Base-by-base conservation (phyloP, 257 asterid species). In the Penstemon newberryi region DNA sequence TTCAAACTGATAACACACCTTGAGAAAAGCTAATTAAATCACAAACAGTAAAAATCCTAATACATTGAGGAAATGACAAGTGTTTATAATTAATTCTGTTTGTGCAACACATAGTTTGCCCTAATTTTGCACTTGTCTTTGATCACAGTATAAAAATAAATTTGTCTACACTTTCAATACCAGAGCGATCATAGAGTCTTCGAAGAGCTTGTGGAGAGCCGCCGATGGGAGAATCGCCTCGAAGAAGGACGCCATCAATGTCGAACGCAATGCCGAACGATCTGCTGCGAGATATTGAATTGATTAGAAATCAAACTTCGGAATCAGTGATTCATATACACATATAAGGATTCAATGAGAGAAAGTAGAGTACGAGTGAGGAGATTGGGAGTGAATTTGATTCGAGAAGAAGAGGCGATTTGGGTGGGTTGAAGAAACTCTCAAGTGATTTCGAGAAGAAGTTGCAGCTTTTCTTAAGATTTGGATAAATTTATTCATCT, bases 181-280 rank as follows among this genome's bases (percentile, higher is more conserved):
- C 92, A 5, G 85, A 74, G n/a, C 82, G 78, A 67, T 81, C 83
- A 57, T 93, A 90, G 45, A 93, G 86, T 73, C 96, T 85, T 56
- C 57, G 74, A 70, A 93, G 83, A 66, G 96, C 97, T 66, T 63
- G 86, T 33, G 92, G 89, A 65, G 99, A 87, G 78, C 88, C 87
- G 63, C 96, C 97, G 44, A 90, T 86, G 40, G 96, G 94, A 68
- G 76, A 78, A 43, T 78, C 81, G 25, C 97, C 97, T 1, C 90
- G 87, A 38, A 93, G 84, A 73, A 93, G 73, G 71, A 93, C 97
- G 80, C 99, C 99, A 45, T 93, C 99, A 45, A 93, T 90, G 84
- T 93, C 97, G 72, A 93, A 90, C 0, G 97, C 97, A 73, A 93
- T 83, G 77, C 96, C 97, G 44, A 90, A 90, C 40, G 91, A 75